Base-by-base conservation (phyloP, 768 basidiomycete species). In the Naematelia aurantialba region DNA sequence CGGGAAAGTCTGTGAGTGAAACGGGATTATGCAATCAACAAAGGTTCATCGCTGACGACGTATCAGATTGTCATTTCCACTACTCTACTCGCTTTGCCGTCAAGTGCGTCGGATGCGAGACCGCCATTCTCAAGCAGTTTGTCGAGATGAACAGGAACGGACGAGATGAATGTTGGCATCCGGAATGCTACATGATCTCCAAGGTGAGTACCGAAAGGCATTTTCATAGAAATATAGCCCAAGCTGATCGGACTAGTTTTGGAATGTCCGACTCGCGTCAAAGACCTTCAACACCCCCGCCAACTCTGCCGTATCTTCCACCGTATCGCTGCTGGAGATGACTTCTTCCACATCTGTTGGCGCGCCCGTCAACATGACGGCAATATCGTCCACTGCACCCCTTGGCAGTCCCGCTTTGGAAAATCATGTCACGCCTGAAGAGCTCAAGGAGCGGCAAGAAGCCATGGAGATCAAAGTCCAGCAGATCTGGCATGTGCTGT, bases 141-240 rank as follows among this genome's bases (percentile, higher is more conserved):
- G 96, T 99, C 61, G 96, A 99, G 80, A 97, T 99, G 79, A 98
- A 99, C 73, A 85, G 96, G 60, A 98, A 98, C 79, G 90, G 89
- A 83, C 83, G 87, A 65, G 93, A 99, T 79, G 96, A 99, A 80
- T 98, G 94, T 73, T 99, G 96, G 94, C 96, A 99, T 82, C 96
- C 96, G 55, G 96, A 99, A 78, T 99, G 96, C 77, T 97, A 98
- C 78, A 97, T 97, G 94, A 97, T 99, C 67, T 94, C 97, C 79
- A 98, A 98, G 83, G 93, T 94, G 63, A 57, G 83, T 59, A 19
- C 25, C 42, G 17, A 39, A 8, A 17, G 17, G 8, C 17, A 8
- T 17, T 17, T 39, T 39, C 34, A 39, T 17, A 39, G 8, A 3
- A n/a, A 14, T 48, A 4, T 39, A 17, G 1, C 22, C 30, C 17